Evolutionary conservation across 1,284 basidiomycete genomes (phyloP).

Genomic region (Porogramme epimiltina): DNA sequence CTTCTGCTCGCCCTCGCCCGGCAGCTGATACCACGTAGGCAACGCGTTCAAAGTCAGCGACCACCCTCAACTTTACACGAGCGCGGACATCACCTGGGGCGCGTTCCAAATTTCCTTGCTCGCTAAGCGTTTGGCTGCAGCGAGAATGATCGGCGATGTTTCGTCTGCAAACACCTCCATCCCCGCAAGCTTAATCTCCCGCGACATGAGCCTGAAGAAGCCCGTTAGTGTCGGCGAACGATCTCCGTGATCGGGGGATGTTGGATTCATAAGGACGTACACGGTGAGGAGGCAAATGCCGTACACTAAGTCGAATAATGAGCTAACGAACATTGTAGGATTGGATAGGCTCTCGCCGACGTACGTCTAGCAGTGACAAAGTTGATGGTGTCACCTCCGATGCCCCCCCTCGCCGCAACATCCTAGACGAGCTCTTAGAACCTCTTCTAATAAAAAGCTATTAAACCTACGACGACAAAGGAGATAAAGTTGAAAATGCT

Average conservation of each 20-base stretch:
- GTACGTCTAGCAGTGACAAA: slow-evolving; percentile 1
- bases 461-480: slow-evolving; percentile 3
- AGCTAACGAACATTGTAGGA: too few species aligned
- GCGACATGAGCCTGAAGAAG: neutral
- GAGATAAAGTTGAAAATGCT: slow-evolving; percentile 7
- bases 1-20: neutral
- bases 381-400: neutral
- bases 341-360: neutral
- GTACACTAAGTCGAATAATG: neutral
- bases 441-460: neutral
- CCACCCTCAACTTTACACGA: neutral
- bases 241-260: neutral
- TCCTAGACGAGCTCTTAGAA: neutral
- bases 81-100: neutral
- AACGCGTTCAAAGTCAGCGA: neutral
- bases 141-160: neutral
- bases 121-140: neutral
- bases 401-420: neutral
- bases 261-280: neutral
- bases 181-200: neutral
- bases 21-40: neutral
- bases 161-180: slow-evolving; percentile 3
- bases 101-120: neutral
- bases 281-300: slow-evolving; percentile 1
- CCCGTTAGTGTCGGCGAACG: neutral